Evolutionary conservation across 768 basidiomycete species (phyloP), one percentile per base, ranked within the genome.

Genomic region (Rhizopogon roseolus): DNA sequence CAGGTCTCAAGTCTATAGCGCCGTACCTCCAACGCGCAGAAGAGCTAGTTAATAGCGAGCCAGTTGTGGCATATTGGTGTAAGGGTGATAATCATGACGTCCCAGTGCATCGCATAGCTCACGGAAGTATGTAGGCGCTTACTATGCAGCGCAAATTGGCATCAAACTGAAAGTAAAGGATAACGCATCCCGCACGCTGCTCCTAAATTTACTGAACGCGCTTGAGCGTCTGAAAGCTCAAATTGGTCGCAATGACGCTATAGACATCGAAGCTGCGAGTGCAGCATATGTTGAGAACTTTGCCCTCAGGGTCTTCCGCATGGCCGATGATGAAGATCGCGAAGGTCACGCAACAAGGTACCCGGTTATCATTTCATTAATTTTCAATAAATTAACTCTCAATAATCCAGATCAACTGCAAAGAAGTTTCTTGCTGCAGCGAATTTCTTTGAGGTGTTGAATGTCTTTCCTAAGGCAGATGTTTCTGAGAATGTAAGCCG

Each of bases 11-110:
- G 63, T 57, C 82, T 25, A 79, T 93, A 52, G 64, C 83, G 5
- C 89, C 93, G 2, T 96, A 82, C 69, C 76, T 98, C 17, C 93
- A 95, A 63, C 84, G 97, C 48, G 91, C 97, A 0, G 84, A 92
- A 54, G 97, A 99, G 67, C 77, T 98, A 61, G 82, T 79, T 49
- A 73, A 73, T 13, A 82, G 88, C 57, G 94, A 99, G 53, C 90
- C 92, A 5, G 76, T 95, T 50, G 83, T 98, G 64, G 81, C 91
- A 5, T 98, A 98, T 66, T 99, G 96, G 95, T 95, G 96, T 96
- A 70, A 60, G 90, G 50, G 36, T 76, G 22, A 22, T 22, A 11
- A 25, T 37, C 41, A 6, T 44, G 37, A 53, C 29, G 55, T 60
- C 45, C 39, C 39, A n/a, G 34, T 40, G 6, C 22, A 41, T 50